phyloP scores from a whole-genome alignment of 2,329 filamentous ascomycete genomes.

The Colletotrichum siamense region DNA sequence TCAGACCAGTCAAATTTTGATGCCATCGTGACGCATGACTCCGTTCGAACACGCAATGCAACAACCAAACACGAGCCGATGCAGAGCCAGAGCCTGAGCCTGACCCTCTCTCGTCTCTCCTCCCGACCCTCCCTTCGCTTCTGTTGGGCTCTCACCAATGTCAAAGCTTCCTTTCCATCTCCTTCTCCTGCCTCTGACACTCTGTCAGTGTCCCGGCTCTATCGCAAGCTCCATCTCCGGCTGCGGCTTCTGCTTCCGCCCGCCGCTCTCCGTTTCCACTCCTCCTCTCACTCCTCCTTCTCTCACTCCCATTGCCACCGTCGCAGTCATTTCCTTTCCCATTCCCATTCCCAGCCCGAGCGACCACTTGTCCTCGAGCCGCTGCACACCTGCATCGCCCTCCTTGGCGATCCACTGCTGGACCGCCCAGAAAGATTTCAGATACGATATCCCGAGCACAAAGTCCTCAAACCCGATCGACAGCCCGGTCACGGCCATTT shows the following conservation, averaged over 20 bases:
- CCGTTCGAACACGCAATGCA: not conserved
- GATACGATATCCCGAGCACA: slow-evolving; percentile 27
- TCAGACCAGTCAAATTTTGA: not conserved
- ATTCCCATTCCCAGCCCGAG: not conserved
- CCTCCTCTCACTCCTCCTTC: not conserved
- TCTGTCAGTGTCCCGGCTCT: not conserved
- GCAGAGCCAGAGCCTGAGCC: not conserved
- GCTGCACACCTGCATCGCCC: slow-evolving; percentile 2
- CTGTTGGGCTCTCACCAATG: not conserved
- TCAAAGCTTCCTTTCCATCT: not conserved
- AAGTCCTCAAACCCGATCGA: slow-evolving; percentile 32
- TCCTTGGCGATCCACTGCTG: slow-evolving; percentile 31
- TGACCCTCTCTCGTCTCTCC: not conserved
- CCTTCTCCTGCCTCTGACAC: not conserved
- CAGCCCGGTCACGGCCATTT: slow-evolving; percentile 32
- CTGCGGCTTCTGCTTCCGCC: not conserved
- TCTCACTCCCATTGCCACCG: not conserved
- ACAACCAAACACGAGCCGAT: not conserved
- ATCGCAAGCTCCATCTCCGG: not conserved
- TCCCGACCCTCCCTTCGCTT: not conserved
- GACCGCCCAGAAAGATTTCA: slow-evolving; percentile 31
- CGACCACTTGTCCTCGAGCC: slow-evolving; percentile 18
- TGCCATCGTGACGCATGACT: slow-evolving; percentile 5
- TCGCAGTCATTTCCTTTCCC: not conserved
- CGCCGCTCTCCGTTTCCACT: not conserved